phyloP scores from a whole-genome alignment of 352 stramenopile species.

The Blastocystis sp. region DNA sequence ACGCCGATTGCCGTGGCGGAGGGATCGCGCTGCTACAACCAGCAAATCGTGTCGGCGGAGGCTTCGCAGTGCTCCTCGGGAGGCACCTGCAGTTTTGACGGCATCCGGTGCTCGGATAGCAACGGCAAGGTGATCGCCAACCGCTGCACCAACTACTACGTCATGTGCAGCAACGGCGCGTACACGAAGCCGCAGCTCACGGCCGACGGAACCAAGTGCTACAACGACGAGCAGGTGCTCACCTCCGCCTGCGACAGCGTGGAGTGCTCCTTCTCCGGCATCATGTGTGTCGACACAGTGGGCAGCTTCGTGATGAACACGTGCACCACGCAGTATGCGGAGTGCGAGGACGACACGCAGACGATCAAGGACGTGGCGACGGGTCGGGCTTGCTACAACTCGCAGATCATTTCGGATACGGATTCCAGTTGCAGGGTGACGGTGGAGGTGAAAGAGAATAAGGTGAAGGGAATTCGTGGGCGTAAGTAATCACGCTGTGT shows the following conservation, averaged over 20 bases:
- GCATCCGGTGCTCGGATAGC: constrained; percentile 2
- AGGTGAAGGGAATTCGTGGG: constrained; percentile 52
- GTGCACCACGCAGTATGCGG: constrained; percentile 36
- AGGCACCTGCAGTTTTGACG: constrained; percentile 26
- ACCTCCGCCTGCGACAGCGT: neutral
- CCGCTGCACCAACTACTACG: constrained; percentile 35
- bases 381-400: constrained; percentile 45
- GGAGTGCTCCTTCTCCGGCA: constrained; percentile 47
- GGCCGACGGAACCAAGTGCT: constrained; percentile 44
- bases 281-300: constrained; percentile 23
- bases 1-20: neutral
- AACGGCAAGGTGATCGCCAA: constrained; percentile 27
- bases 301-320: constrained; percentile 41
- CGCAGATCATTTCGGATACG: constrained; percentile 13
- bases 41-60: neutral
- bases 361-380: neutral
- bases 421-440: constrained; percentile 17
- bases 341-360: constrained; percentile 2
- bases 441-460: constrained; percentile 29
- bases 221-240: constrained; percentile 46
- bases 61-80: neutral
- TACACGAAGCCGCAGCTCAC: constrained; percentile 10
- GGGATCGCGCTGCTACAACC: constrained; percentile 40
- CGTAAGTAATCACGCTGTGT: constrained; percentile 42
- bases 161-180: constrained; percentile 36